These are phyloP conservation scores for Termitomyces sp. DNA, from an alignment of 768 basidiomycete genomes.

Conservation along the genomic window DNA sequence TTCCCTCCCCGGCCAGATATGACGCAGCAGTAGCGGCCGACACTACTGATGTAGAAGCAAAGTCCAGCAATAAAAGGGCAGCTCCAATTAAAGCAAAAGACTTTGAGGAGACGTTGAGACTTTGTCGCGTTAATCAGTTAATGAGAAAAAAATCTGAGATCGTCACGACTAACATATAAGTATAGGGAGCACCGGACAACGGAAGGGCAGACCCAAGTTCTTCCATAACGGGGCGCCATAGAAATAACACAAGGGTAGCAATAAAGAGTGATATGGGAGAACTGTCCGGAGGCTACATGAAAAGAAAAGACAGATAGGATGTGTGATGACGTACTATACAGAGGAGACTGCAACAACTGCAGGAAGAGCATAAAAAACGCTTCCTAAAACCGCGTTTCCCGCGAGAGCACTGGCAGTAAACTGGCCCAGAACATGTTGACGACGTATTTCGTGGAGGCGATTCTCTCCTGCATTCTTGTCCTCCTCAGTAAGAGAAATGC, in stretches of 20 bases:
- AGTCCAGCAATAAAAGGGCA: slow-evolving; percentile 65
- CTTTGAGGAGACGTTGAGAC: slow-evolving; percentile 61
- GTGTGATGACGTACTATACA: slow-evolving; percentile 50
- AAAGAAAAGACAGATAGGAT: neutral
- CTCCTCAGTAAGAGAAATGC: slow-evolving; percentile 37
- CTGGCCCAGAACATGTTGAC: slow-evolving; percentile 48
- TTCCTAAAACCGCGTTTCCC: slow-evolving; percentile 62
- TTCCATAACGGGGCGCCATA: slow-evolving; percentile 74
- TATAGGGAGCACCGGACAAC: slow-evolving; percentile 66
- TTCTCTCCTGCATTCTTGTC: slow-evolving; percentile 32
- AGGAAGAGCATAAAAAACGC: slow-evolving; percentile 67
- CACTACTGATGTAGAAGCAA: slow-evolving; percentile 60
- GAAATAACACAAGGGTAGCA: slow-evolving; percentile 54
- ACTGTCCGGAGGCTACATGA: slow-evolving; percentile 23
- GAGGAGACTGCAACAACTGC: slow-evolving; percentile 54
- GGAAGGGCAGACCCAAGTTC: slow-evolving; percentile 68
- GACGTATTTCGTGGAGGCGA: slow-evolving; percentile 21
- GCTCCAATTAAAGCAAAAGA: slow-evolving; percentile 59
- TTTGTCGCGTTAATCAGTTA: slow-evolving; percentile 12
- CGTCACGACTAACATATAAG: slow-evolving; percentile 44
- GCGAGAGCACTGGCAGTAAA: slow-evolving; percentile 62
- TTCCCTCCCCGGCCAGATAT: slow-evolving; percentile 61
- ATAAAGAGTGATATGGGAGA: slow-evolving; percentile 66
- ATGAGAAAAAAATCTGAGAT: neutral
- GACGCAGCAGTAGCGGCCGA: slow-evolving; percentile 68